Evolutionary conservation across 176 grass and related monocot species (phyloP).

Genomic region (Aegilops tauschii): DNA sequence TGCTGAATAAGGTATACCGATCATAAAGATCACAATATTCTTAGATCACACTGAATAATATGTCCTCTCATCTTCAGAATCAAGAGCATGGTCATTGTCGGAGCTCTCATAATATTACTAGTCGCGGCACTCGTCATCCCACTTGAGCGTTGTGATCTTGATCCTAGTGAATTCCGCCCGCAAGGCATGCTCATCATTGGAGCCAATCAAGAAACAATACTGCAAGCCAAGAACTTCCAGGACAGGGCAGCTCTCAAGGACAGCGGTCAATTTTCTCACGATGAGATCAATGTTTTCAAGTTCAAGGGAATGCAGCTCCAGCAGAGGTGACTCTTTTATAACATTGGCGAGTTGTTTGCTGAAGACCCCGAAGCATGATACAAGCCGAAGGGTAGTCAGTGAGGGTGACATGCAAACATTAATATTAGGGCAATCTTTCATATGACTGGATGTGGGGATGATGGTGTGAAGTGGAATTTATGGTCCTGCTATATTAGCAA

Average conservation of each 20-base stretch:
- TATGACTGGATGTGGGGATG: not conserved
- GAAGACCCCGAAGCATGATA: not conserved
- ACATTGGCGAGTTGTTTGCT: not conserved
- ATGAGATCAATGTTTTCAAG: not conserved
- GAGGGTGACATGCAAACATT: not conserved
- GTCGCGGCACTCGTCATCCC: not conserved
- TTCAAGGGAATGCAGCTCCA: not conserved
- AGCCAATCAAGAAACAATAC: not conserved
- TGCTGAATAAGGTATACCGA: not conserved
- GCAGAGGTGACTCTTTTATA: not conserved
- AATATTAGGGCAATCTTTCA: not conserved
- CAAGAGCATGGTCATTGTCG: too few relatives aligned
- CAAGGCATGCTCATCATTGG: not conserved
- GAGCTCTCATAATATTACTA: not conserved
- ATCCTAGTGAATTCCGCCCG: not conserved
- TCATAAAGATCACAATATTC: not conserved
- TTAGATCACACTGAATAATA: not conserved
- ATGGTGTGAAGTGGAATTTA: too few relatives aligned
- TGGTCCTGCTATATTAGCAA: too few relatives aligned
- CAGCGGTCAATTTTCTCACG: not conserved
- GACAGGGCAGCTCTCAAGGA: not conserved
- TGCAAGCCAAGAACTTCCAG: not conserved
- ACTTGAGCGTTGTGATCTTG: not conserved
- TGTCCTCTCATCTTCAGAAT: not conserved
- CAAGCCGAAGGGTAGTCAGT: not conserved